A percentile compares a stretch with the other conserved stretches of the same genome.
phyloP scores from a whole-genome alignment of 2,329 filamentous ascomycete species.

The Talaromyces sp. region DNA sequence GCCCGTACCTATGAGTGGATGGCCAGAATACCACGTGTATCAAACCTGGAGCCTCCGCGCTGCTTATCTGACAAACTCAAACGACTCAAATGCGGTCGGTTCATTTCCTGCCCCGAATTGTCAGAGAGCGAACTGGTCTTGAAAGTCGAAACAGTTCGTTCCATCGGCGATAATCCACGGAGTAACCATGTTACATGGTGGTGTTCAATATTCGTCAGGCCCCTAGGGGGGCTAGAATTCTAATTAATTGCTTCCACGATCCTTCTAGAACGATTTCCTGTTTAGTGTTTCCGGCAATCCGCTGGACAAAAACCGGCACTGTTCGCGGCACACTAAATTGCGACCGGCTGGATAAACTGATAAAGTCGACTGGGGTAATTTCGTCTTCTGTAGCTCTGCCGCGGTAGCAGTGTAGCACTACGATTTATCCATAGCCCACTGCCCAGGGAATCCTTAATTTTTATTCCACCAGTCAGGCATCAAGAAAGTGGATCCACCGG shows the following conservation, averaged over 20 bases:
- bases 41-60: background rate
- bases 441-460: background rate
- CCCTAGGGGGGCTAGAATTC: background rate
- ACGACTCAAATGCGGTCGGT: no score
- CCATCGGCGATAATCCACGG: background rate
- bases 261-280: background rate
- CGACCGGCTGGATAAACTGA: background rate
- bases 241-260: background rate
- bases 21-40: background rate
- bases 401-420: background rate
- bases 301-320: background rate
- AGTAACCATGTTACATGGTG: slow-evolving; percentile 1
- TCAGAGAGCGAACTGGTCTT: background rate
- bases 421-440: background rate
- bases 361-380: background rate
- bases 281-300: background rate
- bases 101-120: background rate
- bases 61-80: background rate
- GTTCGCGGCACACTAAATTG: background rate
- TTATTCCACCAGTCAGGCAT: background rate
- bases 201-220: background rate
- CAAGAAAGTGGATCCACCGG: background rate
- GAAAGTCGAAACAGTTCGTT: background rate
- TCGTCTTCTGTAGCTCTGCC: background rate
- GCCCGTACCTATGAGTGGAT: background rate